Evolutionary conservation across 139 green algal genomes (phyloP), one percentile per base, ranked within the genome.

Genomic region (Pycnococcus provasolii): DNA sequence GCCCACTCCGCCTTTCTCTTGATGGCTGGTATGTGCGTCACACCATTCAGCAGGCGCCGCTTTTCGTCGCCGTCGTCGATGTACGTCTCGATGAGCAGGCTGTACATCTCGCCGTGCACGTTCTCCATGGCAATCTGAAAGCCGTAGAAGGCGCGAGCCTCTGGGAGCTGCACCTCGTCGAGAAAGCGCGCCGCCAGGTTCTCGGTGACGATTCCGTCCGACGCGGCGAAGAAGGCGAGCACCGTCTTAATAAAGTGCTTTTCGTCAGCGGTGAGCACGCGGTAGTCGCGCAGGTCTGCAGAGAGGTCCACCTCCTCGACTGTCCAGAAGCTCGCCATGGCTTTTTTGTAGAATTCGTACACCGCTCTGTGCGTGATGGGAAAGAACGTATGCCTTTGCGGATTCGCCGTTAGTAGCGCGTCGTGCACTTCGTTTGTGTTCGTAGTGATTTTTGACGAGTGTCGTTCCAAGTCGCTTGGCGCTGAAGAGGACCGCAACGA

Each of bases 311-410:
- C 77, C 78, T 93, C 87, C 67, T 91, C 84, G 41, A 53, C 53
- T 69, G 63, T 89, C 86, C 85, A 93, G 62, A 89, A 89, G 60
- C 69, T 81, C 6, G 83, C 82, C 51, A 85, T 68, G 47, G 85
- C 84, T 67, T 85, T 77, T 67, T 93, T 93, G 78, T 93, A 93
- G 39, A 80, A 77, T 13, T 84, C 68, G 66, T 74, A 91, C 1
- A 86, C 46, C 15, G 67, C 68, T 11, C 58, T 2, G 53, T 87
- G 64, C 53, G 73, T 83, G 66, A 70, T 64, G 45, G 63, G 63
- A 68, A 70, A 70, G 26, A 70, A 11, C 57, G n/a, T 41, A n/a
- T 63, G 41, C 15, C 57, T 15, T 11, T 63, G 50, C 50, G 50
- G 50, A 13, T 55, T 13, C 11, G 11, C 50, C 50, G 11, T 13